A percentile compares a stretch with the other conserved stretches of the same genome.
phyloP scores from a whole-genome alignment of 306 rosid genomes.

The Dryas alaskensis region DNA sequence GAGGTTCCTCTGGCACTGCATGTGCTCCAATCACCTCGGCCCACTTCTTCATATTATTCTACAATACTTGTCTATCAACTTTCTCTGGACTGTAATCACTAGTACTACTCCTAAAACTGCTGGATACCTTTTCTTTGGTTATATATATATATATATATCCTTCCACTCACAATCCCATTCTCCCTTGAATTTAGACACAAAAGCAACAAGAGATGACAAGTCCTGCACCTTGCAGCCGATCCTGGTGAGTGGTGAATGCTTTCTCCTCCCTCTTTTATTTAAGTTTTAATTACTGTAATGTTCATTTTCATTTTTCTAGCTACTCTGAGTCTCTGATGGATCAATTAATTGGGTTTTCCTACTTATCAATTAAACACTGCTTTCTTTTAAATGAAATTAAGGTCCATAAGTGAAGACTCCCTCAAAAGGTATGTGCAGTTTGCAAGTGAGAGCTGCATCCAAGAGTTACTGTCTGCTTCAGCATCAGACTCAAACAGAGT shows the following conservation, averaged over 20 bases:
- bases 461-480: constrained; percentile 74
- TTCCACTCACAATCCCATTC: background rate
- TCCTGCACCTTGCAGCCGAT: constrained; percentile 65
- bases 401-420: constrained; percentile 91
- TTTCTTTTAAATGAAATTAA: constrained; percentile 10
- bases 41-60: constrained; percentile 57
- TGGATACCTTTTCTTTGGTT: no score
- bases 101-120: background rate
- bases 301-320: constrained; percentile 1
- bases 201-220: constrained; percentile 42
- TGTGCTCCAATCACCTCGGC: constrained; percentile 62
- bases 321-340: background rate
- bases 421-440: constrained; percentile 69
- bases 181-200: background rate
- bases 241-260: constrained; percentile 50
- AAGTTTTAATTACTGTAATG: no score
- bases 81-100: constrained; percentile 10
- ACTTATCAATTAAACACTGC: no score
- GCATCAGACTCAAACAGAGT: constrained; percentile 60
- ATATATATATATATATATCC: background rate
- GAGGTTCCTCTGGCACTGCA: constrained; percentile 83
- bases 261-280: background rate
- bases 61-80: constrained; percentile 21
- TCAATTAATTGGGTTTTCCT: no score
- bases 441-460: constrained; percentile 83